Conservation (phyloP, 2,329 filamentous ascomycete genomes). For the Cercospora janseana region DNA sequence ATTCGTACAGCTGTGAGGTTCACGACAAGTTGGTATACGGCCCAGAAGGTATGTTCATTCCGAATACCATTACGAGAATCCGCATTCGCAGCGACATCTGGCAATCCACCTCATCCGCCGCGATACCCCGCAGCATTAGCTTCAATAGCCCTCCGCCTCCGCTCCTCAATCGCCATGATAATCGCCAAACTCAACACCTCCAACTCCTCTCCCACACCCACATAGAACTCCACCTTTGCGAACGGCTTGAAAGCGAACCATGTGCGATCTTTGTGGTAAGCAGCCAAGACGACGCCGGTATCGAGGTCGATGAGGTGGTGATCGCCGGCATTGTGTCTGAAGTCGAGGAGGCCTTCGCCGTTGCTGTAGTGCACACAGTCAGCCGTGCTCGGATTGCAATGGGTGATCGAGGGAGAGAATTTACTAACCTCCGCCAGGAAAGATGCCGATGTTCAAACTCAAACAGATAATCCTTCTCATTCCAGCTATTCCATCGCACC, state of each 20-base stretch:
- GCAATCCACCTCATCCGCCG: background rate
- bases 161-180: constrained; percentile 1
- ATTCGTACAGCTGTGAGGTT: too few species aligned
- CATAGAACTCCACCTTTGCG: constrained; percentile 1
- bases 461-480: constrained; percentile 2
- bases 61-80: too few species aligned
- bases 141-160: constrained; percentile 1
- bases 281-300: constrained; percentile 3
- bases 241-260: constrained; percentile 6
- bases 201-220: background rate
- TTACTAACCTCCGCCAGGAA: constrained; percentile 1
- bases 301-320: constrained; percentile 7
- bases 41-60: too few species aligned
- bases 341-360: constrained; percentile 1
- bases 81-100: background rate
- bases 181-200: constrained; percentile 7
- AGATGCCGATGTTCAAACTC: background rate
- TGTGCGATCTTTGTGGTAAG: constrained; percentile 4
- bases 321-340: background rate
- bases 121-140: background rate
- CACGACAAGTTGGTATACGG: too few species aligned
- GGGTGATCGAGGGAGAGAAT: background rate
- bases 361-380: background rate
- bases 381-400: background rate
- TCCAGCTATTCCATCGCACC: constrained; percentile 3